phyloP scores from a whole-genome alignment of 2,329 filamentous ascomycete genomes.

The Claviceps sorghi region DNA sequence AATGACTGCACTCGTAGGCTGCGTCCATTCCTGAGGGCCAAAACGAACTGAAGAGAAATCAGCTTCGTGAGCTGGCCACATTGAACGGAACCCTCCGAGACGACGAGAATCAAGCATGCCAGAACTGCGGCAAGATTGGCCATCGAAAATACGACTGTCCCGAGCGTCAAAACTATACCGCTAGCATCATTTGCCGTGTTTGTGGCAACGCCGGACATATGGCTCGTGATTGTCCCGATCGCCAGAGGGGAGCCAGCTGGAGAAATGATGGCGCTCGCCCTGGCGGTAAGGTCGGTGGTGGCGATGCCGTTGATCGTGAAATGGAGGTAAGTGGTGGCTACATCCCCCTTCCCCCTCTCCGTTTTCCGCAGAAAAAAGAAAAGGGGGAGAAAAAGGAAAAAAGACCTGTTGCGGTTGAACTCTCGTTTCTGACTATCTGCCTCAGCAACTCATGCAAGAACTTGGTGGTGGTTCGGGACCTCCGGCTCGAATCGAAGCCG shows the following conservation, averaged over 20 bases:
- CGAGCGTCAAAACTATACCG: slow-evolving; percentile 95
- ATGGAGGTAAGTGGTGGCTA: slow-evolving; percentile 59
- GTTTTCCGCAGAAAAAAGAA: too few relatives aligned
- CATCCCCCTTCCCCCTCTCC: neutral
- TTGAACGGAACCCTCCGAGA: slow-evolving; percentile 98
- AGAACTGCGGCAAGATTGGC: slow-evolving; percentile 97
- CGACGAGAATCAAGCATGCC: slow-evolving; percentile 97
- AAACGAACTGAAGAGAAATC: slow-evolving; percentile 97
- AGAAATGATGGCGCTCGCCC: slow-evolving; percentile 54
- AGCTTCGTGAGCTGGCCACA: slow-evolving; percentile 90
- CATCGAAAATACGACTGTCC: slow-evolving; percentile 98
- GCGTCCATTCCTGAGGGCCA: slow-evolving; percentile 97
- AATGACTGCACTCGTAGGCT: slow-evolving; percentile 43
- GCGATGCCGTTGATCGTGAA: slow-evolving; percentile 81
- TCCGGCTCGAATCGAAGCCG: slow-evolving; percentile 74
- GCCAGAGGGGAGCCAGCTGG: slow-evolving; percentile 82
- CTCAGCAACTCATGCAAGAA: slow-evolving; percentile 91
- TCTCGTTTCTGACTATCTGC: slow-evolving; percentile 24
- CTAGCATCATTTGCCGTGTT: slow-evolving; percentile 95
- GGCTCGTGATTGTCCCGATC: slow-evolving; percentile 92
- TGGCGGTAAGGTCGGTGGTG: slow-evolving; percentile 55
- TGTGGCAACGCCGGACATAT: slow-evolving; percentile 97
- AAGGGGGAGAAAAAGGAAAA: too few relatives aligned
- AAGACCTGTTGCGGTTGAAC: neutral
- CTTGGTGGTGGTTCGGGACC: slow-evolving; percentile 61